Evolutionary conservation across 192 early-diverging fungal genomes (phyloP), one percentile per base, ranked within the genome.

Genomic region (Backusella circina): DNA sequence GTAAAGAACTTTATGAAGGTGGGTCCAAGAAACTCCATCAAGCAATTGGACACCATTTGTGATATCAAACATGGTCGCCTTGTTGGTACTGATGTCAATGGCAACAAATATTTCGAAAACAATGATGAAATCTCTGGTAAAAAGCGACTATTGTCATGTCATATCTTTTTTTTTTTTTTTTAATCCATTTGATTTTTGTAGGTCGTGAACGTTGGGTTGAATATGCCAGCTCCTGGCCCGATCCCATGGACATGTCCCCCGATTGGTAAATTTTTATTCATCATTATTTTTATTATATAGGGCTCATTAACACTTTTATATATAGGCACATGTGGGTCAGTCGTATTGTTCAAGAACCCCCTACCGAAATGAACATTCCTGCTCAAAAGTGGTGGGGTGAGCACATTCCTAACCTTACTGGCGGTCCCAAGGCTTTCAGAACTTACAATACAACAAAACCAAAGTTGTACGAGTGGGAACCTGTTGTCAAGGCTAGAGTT

Each of bases 161-260:
- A 41, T 3, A 26, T n/a, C n/a, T n/a, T n/a, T n/a, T n/a, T n/a
- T n/a, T n/a, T n/a, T n/a, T n/a, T n/a, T n/a, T n/a, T n/a, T n/a
- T n/a, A n/a, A n/a, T n/a, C n/a, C n/a, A n/a, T n/a, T n/a, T n/a
- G n/a, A n/a, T n/a, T n/a, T n/a, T n/a, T n/a, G n/a, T 79, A 91
- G 88, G 86, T 72, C 92, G 93, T 80, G 92, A 88, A 79, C 91
- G 93, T 75, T 95, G 93, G 93, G 86, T 91, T 71, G 75, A 93
- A 57, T 90, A 89, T 18, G 90, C 86, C 39, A 83, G 82, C 64
- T 65, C 51, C 21, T 71, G 79, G 39, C 81, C 87, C 73, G 91
- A 93, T 76, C 85, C 90, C 38, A 85, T 82, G 54, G 86, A 91
- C 80, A 87, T 94, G 66, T 85, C 92, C 30, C 86, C 93, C 65